Base-by-base conservation (phyloP, 1,284 basidiomycete genomes). In the Fistulina hepatica region DNA sequence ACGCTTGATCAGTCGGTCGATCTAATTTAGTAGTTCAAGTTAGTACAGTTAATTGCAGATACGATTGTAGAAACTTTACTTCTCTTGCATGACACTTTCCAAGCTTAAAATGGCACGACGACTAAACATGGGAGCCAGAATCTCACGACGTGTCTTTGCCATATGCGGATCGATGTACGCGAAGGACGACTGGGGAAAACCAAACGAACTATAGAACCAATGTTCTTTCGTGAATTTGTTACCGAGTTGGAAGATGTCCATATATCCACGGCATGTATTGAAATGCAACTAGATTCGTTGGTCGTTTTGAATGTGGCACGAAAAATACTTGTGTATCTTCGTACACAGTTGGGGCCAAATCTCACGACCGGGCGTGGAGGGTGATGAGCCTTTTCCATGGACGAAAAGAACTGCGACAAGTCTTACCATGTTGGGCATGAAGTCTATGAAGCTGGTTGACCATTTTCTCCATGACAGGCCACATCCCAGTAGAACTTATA, bases 101-200 rank as follows among this genome's bases (percentile, higher is more conserved):
- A 63, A 44, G n/a, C 50, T 48, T 21, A 58, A 30, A 24, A 60
- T 52, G 12, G 60, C 53, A 20, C 55, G 55, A 26, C 57, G 52
- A 17, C 59, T 57, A 44, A 64, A 62, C 16, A 61, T 50, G 9
- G 56, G 54, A 28, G 45, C 44, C 21, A 63, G 41, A 11, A 57
- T 36, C 5, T 50, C 50, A 25, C 57, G 48, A 13, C 58, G 51
- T 5, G 36, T 37, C 23, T 49, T 59, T 7, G 56, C 55, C 22
- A 54, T 49, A 20, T 47, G 44, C 7, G 54, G 53, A 44, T 60
- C 56, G 21, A 54, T 52, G 12, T 48, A 51, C 24, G 54, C 55
- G 40, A 64, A 58, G 2, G 57, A 52, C 6, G 56, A 57, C 32
- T 50, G 48, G 19, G 49, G 46, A 10, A 52, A 52, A n/a, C 49